Evolutionary conservation across 257 asterid genomes (phyloP), one percentile per base, ranked within the genome.

Genomic region (Ilex asprella): DNA sequence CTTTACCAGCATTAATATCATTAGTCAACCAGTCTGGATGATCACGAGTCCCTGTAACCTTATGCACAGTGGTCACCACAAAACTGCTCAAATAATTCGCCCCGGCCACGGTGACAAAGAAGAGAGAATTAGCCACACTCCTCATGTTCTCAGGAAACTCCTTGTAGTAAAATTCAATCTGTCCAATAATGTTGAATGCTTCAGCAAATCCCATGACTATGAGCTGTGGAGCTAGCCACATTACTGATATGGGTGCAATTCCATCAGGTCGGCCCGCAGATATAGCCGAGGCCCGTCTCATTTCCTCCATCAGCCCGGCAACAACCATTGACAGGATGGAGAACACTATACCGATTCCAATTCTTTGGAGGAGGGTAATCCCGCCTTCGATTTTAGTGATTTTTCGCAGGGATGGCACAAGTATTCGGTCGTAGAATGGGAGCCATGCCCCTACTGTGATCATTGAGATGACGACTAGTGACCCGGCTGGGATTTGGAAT

Each of bases 191-290:
- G 16, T 83, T 87, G 27, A 89, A 89, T 3, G 97, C 97, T 64
- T 92, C 99, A 0, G 94, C 82, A 7, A 92, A 86, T 5, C 99
- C 99, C 97, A 92, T 89, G 15, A 92, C 75, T 2, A 92, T 78
- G 27, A 92, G 64, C 56, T 92, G 99, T 0, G 99, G 99, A 41
- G 96, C 89, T 5, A 92, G 75, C 95, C 96, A 89, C 58, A 92
- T 62, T 0, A 89, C 97, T 1, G 91, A 58, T 0, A 89, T 3
- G 0, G 95, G 96, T 1, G 85, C 86, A 0, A 72, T 13, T 0
- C 96, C 96, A 14, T 47, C 73, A 0, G 74, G 69, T 73, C 39
- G 6, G 61, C 79, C 2, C 81, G 76, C 13, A 5, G 2, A 21
- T 4, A 74, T 1, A 0, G 95, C 85, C 0, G 86, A 74, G 0